These are phyloP conservation scores for Fusarium mundagurra DNA, from an alignment of 2,329 filamentous ascomycete genomes.

Conservation along the genomic window DNA sequence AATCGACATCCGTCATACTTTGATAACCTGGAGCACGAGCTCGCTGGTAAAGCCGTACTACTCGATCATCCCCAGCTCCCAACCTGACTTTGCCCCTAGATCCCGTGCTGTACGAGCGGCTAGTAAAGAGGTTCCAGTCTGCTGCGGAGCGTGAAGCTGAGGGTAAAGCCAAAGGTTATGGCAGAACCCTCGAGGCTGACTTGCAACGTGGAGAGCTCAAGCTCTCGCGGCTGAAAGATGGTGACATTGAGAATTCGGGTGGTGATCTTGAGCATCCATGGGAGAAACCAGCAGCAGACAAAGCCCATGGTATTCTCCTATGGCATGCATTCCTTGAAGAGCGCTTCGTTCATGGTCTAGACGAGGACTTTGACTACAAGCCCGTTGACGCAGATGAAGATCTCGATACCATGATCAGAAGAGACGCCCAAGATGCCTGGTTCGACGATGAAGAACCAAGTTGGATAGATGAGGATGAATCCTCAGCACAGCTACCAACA, in stretches of 20 bases:
- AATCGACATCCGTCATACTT: constrained; percentile 79
- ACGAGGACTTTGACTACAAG: constrained; percentile 81
- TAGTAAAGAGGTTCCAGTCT: constrained; percentile 81
- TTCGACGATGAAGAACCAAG: constrained; percentile 82
- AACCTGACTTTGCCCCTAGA: constrained; percentile 56
- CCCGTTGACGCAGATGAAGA: constrained; percentile 76
- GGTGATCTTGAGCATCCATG: constrained; percentile 51
- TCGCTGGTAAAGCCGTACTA: constrained; percentile 54
- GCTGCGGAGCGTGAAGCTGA: constrained; percentile 78
- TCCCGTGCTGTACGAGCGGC: constrained; percentile 82
- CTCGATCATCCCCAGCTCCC: background rate
- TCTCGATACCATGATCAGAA: constrained; percentile 70
- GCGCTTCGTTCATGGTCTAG: constrained; percentile 78
- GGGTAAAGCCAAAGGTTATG: constrained; percentile 78
- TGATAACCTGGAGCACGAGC: constrained; percentile 62
- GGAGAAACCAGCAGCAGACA: constrained; percentile 49
- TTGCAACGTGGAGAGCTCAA: constrained; percentile 80
- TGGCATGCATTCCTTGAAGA: constrained; percentile 79
- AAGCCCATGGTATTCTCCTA: constrained; percentile 72
- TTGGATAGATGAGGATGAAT: constrained; percentile 62
- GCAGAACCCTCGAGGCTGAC: constrained; percentile 80
- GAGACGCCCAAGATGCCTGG: constrained; percentile 77
- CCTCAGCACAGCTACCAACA: constrained; percentile 8
- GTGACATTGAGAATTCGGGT: constrained; percentile 5
- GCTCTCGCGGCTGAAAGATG: constrained; percentile 61